Conservation (phyloP, 2,329 filamentous ascomycete species). For the Ophiostoma sp. region DNA sequence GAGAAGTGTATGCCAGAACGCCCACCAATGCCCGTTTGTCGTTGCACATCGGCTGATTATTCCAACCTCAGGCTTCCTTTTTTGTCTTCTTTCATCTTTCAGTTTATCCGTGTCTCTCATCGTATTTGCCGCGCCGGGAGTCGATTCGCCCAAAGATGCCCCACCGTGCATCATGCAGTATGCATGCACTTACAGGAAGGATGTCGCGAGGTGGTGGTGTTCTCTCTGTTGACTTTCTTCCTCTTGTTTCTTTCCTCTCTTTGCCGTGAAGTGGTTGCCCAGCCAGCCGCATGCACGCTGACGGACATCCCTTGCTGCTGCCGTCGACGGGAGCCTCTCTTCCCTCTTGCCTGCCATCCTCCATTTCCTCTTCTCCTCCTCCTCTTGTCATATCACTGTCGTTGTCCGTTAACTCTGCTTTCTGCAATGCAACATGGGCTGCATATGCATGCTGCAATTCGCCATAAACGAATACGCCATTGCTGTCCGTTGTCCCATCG, state of each 20-base stretch:
- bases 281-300: slow-evolving; percentile 14
- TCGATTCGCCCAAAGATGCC: not conserved
- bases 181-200: not conserved
- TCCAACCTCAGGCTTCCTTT: not conserved
- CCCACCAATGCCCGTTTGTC: not conserved
- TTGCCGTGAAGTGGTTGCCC: slow-evolving; percentile 9
- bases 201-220: not conserved
- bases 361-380: not conserved
- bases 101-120: not conserved
- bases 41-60: not conserved
- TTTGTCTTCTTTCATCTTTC: not conserved
- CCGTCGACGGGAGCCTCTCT: not conserved
- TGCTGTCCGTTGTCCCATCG: not conserved
- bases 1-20: no score
- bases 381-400: not conserved
- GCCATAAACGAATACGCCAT: slow-evolving; percentile 5
- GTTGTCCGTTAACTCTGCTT: not conserved
- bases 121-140: not conserved
- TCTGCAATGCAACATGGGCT: slow-evolving; percentile 10
- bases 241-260: not conserved
- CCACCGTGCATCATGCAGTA: not conserved
- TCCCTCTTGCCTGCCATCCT: not conserved
- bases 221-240: not conserved
- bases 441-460: slow-evolving; percentile 22
- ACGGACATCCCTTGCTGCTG: not conserved